Conservation (phyloP, 352 stramenopile species). For the Phytophthora hibernalis region DNA sequence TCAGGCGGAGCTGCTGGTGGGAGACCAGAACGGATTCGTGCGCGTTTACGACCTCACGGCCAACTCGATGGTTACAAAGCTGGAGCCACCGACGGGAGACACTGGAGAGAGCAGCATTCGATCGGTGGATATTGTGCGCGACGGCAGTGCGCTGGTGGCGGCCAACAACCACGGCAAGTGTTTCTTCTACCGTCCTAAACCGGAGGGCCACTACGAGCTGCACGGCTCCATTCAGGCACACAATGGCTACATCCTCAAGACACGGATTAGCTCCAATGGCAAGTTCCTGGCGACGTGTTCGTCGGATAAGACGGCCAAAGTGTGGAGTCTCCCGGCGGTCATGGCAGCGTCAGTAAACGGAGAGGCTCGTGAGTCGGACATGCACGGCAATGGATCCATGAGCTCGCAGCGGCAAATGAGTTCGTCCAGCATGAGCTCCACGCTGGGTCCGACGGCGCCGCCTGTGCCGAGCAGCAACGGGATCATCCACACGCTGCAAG, state of each 20-base stretch:
- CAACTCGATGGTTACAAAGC: conserved; percentile 71
- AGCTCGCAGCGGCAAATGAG: conserved; percentile 39
- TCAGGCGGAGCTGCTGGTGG: conserved; percentile 86
- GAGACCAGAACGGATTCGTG: conserved; percentile 94
- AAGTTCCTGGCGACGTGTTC: conserved; percentile 93
- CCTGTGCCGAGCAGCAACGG: conserved; percentile 45
- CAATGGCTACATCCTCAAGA: conserved; percentile 93
- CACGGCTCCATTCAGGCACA: conserved; percentile 82
- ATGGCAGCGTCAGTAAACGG: conserved; percentile 34
- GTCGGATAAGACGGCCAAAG: conserved; percentile 93
- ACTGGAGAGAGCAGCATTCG: conserved; percentile 84
- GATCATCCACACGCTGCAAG: conserved; percentile 82
- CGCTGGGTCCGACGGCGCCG: conserved; percentile 25
- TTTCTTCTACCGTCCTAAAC: conserved; percentile 92
- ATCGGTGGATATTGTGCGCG: conserved; percentile 93
- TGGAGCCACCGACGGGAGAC: conserved; percentile 63
- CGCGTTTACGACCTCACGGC: conserved; percentile 92
- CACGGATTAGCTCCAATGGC: conserved; percentile 86
- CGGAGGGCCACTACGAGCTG: conserved; percentile 72
- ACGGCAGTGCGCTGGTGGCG: conserved; percentile 92
- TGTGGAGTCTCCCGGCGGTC: conserved; percentile 76
- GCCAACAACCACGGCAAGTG: conserved; percentile 95
- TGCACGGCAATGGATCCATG: conserved; percentile 40
- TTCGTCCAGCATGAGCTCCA: conserved; percentile 44
- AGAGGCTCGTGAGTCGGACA: conserved; percentile 30